Conservation (phyloP, 306 rosid genomes). For the Cercis canadensis region DNA sequence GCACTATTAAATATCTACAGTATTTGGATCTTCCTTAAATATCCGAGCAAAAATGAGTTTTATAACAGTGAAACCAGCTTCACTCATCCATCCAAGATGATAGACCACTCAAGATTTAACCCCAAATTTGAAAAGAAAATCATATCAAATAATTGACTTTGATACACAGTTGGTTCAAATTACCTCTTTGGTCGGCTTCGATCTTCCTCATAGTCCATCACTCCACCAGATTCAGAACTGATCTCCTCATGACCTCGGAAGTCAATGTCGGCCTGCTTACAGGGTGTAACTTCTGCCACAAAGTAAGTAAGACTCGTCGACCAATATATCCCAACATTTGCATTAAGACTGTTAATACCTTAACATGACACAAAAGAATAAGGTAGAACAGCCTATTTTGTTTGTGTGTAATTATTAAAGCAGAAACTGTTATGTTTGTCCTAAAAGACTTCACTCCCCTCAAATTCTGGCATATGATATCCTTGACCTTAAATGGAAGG, state of each 20-base stretch:
- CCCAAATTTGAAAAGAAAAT: not conserved
- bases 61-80: slow-evolving; percentile 4
- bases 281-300: slow-evolving; percentile 99
- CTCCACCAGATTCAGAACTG: slow-evolving; percentile 99
- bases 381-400: slow-evolving; percentile 30
- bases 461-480: slow-evolving; percentile 28
- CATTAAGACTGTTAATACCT: slow-evolving; percentile 30
- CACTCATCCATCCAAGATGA: slow-evolving; percentile 14
- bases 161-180: slow-evolving; percentile 19
- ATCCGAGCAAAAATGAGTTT: not conserved
- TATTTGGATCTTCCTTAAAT: not conserved
- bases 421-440: not conserved
- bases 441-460: not conserved
- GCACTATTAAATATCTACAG: too few species aligned
- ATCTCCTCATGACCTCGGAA: slow-evolving; percentile 98
- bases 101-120: slow-evolving; percentile 8
- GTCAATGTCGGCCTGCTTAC: slow-evolving; percentile 97
- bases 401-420: slow-evolving; percentile 10
- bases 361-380: slow-evolving; percentile 23
- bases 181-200: slow-evolving; percentile 98
- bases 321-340: slow-evolving; percentile 66
- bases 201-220: slow-evolving; percentile 98
- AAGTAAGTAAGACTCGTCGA: slow-evolving; percentile 98
- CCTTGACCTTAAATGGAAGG: slow-evolving; percentile 22
- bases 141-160: slow-evolving; percentile 23